Percentiles rank a stretch among this genome's conserved stretches.
Conservation (phyloP, 2,329 filamentous ascomycete species). For the Xylaria sp. region DNA sequence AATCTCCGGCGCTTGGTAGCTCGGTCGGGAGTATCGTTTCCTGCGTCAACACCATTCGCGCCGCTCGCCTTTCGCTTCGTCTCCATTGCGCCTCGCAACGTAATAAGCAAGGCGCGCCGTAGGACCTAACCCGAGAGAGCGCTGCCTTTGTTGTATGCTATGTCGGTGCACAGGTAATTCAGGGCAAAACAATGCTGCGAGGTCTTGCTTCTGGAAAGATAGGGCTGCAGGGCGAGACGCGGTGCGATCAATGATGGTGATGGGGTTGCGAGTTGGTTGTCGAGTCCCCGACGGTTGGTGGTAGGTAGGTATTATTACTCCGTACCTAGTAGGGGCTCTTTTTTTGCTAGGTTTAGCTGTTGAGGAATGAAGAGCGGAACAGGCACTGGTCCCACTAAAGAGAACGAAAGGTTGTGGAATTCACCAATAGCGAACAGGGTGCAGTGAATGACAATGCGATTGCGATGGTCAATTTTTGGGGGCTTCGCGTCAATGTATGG, state of each 20-base stretch:
- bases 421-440: too few relatives aligned
- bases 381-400: too few relatives aligned
- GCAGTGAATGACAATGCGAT: too few relatives aligned
- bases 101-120: conserved; percentile 16
- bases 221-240: conserved; percentile 20
- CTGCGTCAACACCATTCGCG: conserved; percentile 46
- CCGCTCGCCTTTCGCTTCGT: conserved; percentile 57
- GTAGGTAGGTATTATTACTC: conserved; percentile 2
- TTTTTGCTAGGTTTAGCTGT: too few relatives aligned
- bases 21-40: conserved; percentile 53
- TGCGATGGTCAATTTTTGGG: too few relatives aligned
- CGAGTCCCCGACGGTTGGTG: conserved; percentile 15
- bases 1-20: conserved; percentile 58
- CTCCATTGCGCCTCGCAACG: conserved; percentile 48
- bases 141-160: conserved; percentile 5
- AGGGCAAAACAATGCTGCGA: conserved; percentile 5
- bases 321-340: conserved; percentile 2
- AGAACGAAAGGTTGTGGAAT: too few relatives aligned
- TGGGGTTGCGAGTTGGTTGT: conserved; percentile 22
- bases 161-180: conserved; percentile 10
- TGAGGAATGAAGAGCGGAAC: too few relatives aligned
- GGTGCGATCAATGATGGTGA: conserved; percentile 26
- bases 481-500: too few relatives aligned
- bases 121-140: conserved; percentile 5
- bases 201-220: conserved; percentile 10